A percentile compares a stretch with the other conserved stretches of the same genome.
Evolutionary conservation across 2,329 filamentous ascomycete species (phyloP).

Genomic region (Pseudofabraea citricarpa): DNA sequence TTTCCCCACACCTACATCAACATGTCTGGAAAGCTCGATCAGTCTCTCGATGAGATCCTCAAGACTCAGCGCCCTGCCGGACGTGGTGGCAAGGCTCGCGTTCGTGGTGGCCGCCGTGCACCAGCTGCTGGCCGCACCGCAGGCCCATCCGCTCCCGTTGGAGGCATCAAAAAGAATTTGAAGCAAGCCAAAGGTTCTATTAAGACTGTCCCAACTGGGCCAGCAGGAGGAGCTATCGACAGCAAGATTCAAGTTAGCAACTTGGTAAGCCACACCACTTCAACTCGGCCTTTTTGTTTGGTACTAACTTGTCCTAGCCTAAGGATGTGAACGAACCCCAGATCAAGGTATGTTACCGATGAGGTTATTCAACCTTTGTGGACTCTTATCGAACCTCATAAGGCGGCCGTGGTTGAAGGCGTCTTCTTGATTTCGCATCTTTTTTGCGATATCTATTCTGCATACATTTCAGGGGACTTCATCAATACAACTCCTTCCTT

Average conservation of each 20-base stretch:
- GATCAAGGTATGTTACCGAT: slow-evolving; percentile 99
- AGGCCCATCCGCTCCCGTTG: slow-evolving; percentile 64
- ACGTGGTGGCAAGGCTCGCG: slow-evolving; percentile 30
- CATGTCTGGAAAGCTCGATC: slow-evolving; percentile 94
- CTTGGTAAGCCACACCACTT: slow-evolving; percentile 68
- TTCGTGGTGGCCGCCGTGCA: slow-evolving; percentile 45
- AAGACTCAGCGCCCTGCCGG: slow-evolving; percentile 47
- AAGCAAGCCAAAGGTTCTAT: slow-evolving; percentile 55
- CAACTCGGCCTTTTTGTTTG: not conserved
- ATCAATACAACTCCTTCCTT: slow-evolving; percentile 35
- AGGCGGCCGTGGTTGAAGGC: no score
- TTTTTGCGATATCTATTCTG: slow-evolving; percentile 13
- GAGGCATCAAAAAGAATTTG: slow-evolving; percentile 76
- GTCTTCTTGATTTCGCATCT: slow-evolving; percentile 16
- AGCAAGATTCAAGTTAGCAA: slow-evolving; percentile 99
- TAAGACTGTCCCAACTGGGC: slow-evolving; percentile 62
- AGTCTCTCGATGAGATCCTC: slow-evolving; percentile 96
- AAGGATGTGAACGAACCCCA: slow-evolving; percentile 93
- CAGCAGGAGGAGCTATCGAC: slow-evolving; percentile 55
- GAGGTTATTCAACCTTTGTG: slow-evolving; percentile 61
- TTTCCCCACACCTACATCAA: slow-evolving; percentile 31
- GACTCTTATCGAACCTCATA: slow-evolving; percentile 67
- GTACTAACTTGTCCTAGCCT: slow-evolving; percentile 51
- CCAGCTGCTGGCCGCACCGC: slow-evolving; percentile 40
- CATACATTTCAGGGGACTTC: slow-evolving; percentile 17